phyloP scores from a whole-genome alignment of 345 rosid species.

The Carallia brachiata region DNA sequence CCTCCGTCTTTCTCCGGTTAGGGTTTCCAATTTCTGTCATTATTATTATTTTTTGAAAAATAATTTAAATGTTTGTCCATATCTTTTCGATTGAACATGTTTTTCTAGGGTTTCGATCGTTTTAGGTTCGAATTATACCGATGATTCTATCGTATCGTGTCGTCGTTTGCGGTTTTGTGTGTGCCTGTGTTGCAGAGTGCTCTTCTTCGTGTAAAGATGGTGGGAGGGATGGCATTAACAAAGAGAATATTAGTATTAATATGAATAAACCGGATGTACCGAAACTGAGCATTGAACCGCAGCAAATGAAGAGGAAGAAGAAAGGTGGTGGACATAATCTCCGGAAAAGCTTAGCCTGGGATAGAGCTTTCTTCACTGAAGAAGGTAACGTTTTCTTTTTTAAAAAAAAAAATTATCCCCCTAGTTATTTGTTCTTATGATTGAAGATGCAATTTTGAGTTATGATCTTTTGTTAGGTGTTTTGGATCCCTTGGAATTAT shows the following conservation, averaged over 20 bases:
- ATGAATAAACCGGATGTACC: conserved; percentile 42
- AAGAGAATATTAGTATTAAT: conserved; percentile 46
- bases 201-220: conserved; percentile 13
- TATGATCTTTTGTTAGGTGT: conserved; percentile 43
- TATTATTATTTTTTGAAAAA: too few species aligned
- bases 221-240: conserved; percentile 28
- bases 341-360: conserved; percentile 93
- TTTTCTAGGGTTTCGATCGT: too few species aligned
- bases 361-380: conserved; percentile 81
- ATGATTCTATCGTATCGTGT: too few species aligned
- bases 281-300: conserved; percentile 64
- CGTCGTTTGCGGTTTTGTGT: too few species aligned
- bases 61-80: neutral
- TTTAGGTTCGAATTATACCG: too few species aligned
- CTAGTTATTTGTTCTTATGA: neutral
- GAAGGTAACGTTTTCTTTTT: conserved; percentile 50
- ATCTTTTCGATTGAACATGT: too few species aligned
- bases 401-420: neutral
- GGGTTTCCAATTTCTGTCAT: conserved; percentile 9
- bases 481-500: conserved; percentile 63
- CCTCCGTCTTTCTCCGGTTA: conserved; percentile 37
- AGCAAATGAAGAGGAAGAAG: conserved; percentile 87
- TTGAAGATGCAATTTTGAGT: neutral
- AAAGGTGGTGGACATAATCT: conserved; percentile 70
- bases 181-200: neutral